These are phyloP conservation scores for Noccaea bulbosa DNA, from an alignment of 345 rosid species.

Conservation along the genomic window DNA sequence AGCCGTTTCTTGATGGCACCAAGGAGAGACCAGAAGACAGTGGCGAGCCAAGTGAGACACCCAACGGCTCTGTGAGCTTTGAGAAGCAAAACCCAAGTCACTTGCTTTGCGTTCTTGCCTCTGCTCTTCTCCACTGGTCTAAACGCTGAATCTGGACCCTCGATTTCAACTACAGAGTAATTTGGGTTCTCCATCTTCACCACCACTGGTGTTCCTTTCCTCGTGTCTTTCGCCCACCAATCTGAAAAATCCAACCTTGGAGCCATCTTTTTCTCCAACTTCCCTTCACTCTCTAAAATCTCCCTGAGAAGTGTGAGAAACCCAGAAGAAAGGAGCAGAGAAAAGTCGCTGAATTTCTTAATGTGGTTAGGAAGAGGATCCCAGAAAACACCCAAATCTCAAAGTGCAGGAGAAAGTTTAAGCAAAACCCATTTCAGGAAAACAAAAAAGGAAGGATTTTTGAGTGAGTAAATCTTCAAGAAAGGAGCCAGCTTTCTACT, in stretches of 20 bases:
- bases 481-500: slow-evolving; percentile 35
- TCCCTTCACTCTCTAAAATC: background rate
- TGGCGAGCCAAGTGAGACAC: slow-evolving; percentile 75
- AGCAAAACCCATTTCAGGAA: slow-evolving; percentile 38
- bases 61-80: slow-evolving; percentile 91
- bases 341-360: slow-evolving; percentile 13
- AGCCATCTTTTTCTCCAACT: slow-evolving; percentile 52
- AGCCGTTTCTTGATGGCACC: slow-evolving; percentile 75
- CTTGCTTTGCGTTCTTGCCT: slow-evolving; percentile 88
- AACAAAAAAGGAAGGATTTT: slow-evolving; percentile 22
- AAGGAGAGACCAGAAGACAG: slow-evolving; percentile 77
- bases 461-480: slow-evolving; percentile 29
- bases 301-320: slow-evolving; percentile 24
- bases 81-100: slow-evolving; percentile 90
- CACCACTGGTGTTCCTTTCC: slow-evolving; percentile 81
- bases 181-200: slow-evolving; percentile 90
- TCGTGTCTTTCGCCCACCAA: slow-evolving; percentile 68
- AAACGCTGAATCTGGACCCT: slow-evolving; percentile 88
- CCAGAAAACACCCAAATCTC: slow-evolving; percentile 30
- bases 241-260: slow-evolving; percentile 69
- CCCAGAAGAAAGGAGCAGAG: slow-evolving; percentile 8
- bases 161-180: slow-evolving; percentile 81
- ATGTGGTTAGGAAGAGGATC: slow-evolving; percentile 34
- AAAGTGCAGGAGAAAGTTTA: slow-evolving; percentile 4
- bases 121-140: slow-evolving; percentile 79